These are phyloP conservation scores for Pestalotiopsis sp. DNA, from an alignment of 2,329 filamentous ascomycete genomes.

Conservation along the genomic window DNA sequence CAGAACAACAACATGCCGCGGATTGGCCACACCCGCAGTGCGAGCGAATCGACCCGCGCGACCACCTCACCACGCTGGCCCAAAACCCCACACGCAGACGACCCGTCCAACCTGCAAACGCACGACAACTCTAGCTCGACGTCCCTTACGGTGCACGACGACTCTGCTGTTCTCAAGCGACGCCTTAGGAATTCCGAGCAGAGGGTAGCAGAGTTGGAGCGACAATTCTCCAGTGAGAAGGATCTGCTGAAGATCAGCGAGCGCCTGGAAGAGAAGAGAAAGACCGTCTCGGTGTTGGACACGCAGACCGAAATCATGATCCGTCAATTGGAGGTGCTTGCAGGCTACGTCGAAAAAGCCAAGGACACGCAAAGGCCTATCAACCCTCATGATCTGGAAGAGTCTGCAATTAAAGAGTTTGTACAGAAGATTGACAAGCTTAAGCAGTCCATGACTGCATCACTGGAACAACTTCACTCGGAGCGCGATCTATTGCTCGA, in stretches of 20 bases:
- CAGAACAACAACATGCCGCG: conserved; percentile 44
- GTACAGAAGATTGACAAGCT: conserved; percentile 71
- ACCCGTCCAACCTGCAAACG: conserved; percentile 44
- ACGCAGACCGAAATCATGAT: conserved; percentile 96
- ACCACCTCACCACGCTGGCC: conserved; percentile 69
- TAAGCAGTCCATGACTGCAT: conserved; percentile 57
- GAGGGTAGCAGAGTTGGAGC: conserved; percentile 81
- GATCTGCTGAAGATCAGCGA: conserved; percentile 77
- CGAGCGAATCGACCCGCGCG: conserved; percentile 66
- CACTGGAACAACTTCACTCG: conserved; percentile 60
- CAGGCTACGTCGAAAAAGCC: conserved; percentile 81
- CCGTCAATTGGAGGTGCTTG: conserved; percentile 84
- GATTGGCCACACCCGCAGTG: conserved; percentile 57
- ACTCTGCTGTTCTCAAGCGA: conserved; percentile 66
- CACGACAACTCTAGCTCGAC: conserved; percentile 74
- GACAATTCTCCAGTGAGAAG: conserved; percentile 68
- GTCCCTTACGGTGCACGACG: conserved; percentile 61
- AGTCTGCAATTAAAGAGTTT: conserved; percentile 87
- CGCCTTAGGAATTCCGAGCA: conserved; percentile 82
- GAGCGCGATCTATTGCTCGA: conserved; percentile 82
- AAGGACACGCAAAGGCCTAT: conserved; percentile 81
- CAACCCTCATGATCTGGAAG: conserved; percentile 80
- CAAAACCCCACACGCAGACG: conserved; percentile 63
- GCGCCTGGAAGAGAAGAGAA: conserved; percentile 87
- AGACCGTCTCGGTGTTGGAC: conserved; percentile 91